These are phyloP conservation scores for Craspedostauros australis DNA, from an alignment of 108 stramenopile species.

Conservation along the genomic window DNA sequence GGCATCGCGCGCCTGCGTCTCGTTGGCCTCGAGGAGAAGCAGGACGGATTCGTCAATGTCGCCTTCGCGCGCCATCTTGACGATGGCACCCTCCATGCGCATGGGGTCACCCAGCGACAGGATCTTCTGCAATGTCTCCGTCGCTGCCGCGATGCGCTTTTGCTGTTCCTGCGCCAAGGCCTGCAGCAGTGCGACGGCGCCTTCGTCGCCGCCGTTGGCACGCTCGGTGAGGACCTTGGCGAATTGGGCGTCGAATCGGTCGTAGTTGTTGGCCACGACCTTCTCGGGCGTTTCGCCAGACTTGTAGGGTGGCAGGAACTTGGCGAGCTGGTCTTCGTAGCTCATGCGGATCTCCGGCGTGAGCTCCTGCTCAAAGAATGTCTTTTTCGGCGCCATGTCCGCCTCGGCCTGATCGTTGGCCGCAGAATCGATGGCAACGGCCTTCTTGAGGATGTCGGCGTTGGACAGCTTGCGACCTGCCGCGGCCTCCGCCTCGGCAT, in stretches of 20 bases:
- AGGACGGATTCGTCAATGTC: slow-evolving; percentile 79
- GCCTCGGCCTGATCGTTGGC: slow-evolving; percentile 21
- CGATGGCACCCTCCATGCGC: slow-evolving; percentile 83
- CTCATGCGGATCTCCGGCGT: slow-evolving; percentile 83
- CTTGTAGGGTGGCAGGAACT: slow-evolving; percentile 76
- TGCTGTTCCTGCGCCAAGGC: slow-evolving; percentile 69
- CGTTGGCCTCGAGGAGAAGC: slow-evolving; percentile 80
- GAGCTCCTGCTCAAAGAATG: slow-evolving; percentile 67
- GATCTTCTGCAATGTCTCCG: slow-evolving; percentile 57
- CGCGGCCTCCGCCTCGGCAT: slow-evolving; percentile 59
- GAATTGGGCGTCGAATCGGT: slow-evolving; percentile 53
- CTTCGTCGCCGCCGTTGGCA: slow-evolving; percentile 49
- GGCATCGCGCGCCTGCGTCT: slow-evolving; percentile 67
- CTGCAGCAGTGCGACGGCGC: slow-evolving; percentile 49
- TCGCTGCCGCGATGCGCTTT: slow-evolving; percentile 55
- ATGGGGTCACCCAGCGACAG: slow-evolving; percentile 74
- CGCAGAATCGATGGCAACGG: slow-evolving; percentile 58
- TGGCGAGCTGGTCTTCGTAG: slow-evolving; percentile 69
- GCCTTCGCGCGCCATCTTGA: slow-evolving; percentile 68
- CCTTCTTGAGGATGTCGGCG: slow-evolving; percentile 69
- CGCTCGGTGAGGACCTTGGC: slow-evolving; percentile 36
- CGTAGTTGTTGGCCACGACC: slow-evolving; percentile 62
- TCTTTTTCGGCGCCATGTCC: slow-evolving; percentile 28
- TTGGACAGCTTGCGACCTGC: slow-evolving; percentile 55
- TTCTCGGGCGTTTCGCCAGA: slow-evolving; percentile 59